Percentiles rank a stretch among this genome's conserved stretches.
Conservation (phyloP, 1,284 basidiomycete species). For the Rhizoctonia solani region DNA sequence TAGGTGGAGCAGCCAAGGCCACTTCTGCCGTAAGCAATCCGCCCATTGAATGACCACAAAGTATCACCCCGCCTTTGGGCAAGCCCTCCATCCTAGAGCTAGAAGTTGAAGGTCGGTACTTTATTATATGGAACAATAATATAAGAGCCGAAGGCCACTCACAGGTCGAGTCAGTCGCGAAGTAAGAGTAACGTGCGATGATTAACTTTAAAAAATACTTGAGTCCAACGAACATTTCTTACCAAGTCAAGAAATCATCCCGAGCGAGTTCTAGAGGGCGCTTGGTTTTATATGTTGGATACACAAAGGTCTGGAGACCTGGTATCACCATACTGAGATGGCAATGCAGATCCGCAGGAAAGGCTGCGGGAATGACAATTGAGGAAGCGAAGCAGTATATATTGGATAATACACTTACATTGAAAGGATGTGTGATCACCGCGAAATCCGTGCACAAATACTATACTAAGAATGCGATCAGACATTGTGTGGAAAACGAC, state of each 20-base stretch:
- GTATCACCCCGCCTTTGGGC: slow-evolving; percentile 57
- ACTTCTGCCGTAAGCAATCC: background rate
- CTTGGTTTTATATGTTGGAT: slow-evolving; percentile 60
- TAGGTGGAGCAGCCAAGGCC: background rate
- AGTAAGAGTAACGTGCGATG: too few species aligned
- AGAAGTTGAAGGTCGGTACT: too few species aligned
- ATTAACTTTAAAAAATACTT: background rate
- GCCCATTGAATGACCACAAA: slow-evolving; percentile 62
- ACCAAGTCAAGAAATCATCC: slow-evolving; percentile 58
- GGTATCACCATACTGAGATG: slow-evolving; percentile 48
- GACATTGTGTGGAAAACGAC: background rate
- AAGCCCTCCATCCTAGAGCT: slow-evolving; percentile 58
- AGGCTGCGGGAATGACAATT: slow-evolving; percentile 41
- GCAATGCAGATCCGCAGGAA: slow-evolving; percentile 56
- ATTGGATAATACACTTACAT: slow-evolving; percentile 38
- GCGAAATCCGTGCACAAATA: slow-evolving; percentile 61
- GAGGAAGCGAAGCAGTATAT: background rate
- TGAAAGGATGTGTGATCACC: slow-evolving; percentile 47
- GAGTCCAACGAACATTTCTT: slow-evolving; percentile 26
- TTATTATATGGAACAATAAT: too few species aligned
- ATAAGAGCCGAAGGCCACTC: too few species aligned
- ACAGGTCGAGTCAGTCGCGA: too few species aligned
- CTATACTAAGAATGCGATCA: slow-evolving; percentile 47
- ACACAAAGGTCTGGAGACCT: slow-evolving; percentile 52
- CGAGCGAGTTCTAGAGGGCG: slow-evolving; percentile 56